Percentiles rank a stretch among this genome's conserved stretches.
Conservation (phyloP, 176 grass and related monocot species). For the Oryza coarctata region DNA sequence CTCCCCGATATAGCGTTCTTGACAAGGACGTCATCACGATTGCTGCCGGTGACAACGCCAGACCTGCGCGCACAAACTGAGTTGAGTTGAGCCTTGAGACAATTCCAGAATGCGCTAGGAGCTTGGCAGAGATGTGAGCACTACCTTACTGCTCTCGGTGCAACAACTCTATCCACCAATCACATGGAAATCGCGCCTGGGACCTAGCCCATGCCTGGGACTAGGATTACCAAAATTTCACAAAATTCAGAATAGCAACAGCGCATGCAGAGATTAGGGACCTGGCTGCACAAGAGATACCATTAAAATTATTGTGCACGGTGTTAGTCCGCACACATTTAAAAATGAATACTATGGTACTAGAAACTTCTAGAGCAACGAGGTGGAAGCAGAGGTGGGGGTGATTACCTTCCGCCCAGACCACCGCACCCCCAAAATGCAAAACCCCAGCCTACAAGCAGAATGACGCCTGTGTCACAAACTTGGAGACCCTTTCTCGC, state of each 20-base stretch:
- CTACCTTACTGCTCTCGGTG: background rate
- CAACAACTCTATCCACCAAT: background rate
- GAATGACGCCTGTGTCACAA: background rate
- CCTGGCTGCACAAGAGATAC: constrained; percentile 1
- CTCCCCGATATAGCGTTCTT: constrained; percentile 39
- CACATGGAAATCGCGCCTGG: background rate
- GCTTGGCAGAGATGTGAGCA: background rate
- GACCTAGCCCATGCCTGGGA: constrained; percentile 10
- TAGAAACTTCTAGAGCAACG: background rate
- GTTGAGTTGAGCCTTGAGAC: background rate
- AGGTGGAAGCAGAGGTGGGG: background rate
- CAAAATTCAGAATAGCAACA: background rate
- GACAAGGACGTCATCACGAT: constrained; percentile 50
- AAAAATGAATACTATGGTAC: background rate
- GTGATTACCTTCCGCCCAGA: background rate
- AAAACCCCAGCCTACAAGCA: background rate
- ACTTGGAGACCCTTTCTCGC: background rate
- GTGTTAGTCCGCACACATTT: too few relatives aligned
- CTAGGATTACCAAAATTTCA: background rate
- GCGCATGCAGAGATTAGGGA: background rate
- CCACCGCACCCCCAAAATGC: background rate
- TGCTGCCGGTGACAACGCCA: background rate
- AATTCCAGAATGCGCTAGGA: background rate
- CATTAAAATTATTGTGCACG: background rate
- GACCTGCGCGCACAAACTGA: constrained; percentile 9